These are phyloP conservation scores for Aspergillus luchuensis DNA, from an alignment of 2,329 filamentous ascomycete genomes.

Conservation along the genomic window DNA sequence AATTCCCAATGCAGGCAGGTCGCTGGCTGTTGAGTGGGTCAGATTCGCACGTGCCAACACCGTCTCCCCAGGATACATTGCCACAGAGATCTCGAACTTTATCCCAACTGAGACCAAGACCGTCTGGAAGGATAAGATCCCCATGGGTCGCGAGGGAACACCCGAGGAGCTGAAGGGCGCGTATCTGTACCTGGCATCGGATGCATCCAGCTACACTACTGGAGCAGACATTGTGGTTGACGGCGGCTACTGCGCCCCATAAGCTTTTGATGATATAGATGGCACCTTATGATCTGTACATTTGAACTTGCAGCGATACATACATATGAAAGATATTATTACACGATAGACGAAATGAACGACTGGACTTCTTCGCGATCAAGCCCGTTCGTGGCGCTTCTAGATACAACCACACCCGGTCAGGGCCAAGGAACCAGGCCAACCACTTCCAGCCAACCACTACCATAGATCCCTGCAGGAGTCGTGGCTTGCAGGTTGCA, in stretches of 20 bases:
- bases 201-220: conserved; percentile 81
- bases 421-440: neutral
- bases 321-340: too few relatives aligned
- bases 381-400: too few relatives aligned
- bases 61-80: conserved; percentile 74
- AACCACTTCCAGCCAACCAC: neutral
- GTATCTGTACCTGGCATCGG: conserved; percentile 78
- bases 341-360: too few relatives aligned
- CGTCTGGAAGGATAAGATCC: conserved; percentile 76
- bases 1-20: conserved; percentile 55
- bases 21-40: conserved; percentile 74
- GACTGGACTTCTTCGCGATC: too few relatives aligned
- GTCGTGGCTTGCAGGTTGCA: neutral
- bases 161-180: conserved; percentile 78
- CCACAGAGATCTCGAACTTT: conserved; percentile 71
- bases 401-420: too few relatives aligned
- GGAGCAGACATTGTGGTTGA: conserved; percentile 74
- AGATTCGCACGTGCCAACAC: conserved; percentile 73
- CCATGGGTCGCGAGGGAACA: conserved; percentile 74
- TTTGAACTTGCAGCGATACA: too few relatives aligned
- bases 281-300: too few relatives aligned
- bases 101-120: conserved; percentile 66
- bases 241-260: conserved; percentile 62
- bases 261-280: neutral
- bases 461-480: neutral